Evolutionary conservation across 192 early-diverging fungal genomes (phyloP).

Genomic region (Backusella luteola): DNA sequence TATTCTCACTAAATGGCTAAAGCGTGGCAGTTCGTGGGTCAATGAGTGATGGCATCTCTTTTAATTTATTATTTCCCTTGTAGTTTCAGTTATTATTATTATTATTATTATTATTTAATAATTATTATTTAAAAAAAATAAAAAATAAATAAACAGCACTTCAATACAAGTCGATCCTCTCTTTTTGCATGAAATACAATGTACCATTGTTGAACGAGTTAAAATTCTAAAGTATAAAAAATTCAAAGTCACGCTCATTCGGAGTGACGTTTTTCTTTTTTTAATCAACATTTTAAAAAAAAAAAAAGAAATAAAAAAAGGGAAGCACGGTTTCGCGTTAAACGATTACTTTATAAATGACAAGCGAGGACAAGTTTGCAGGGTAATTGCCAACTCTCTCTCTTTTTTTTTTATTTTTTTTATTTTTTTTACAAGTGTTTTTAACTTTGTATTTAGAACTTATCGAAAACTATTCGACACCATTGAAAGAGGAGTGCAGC

Average conservation of each 20-base stretch:
- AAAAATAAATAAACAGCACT: no score
- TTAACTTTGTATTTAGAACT: conserved; percentile 8
- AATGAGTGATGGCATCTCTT: conserved; percentile 12
- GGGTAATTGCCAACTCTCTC: not conserved
- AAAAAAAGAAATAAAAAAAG: not conserved
- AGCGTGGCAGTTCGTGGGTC: conserved; percentile 26
- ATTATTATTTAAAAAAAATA: not conserved
- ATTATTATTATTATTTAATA: not conserved
- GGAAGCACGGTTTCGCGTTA: not conserved
- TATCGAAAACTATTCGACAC: conserved; percentile 25
- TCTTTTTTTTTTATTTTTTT: no score
- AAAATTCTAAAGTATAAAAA: not conserved
- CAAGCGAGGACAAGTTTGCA: not conserved
- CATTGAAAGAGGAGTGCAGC: conserved; percentile 24
- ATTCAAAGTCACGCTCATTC: not conserved
- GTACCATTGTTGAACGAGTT: no score
- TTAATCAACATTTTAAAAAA: not conserved
- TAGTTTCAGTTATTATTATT: not conserved
- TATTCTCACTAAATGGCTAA: conserved; percentile 27
- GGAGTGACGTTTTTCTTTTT: not conserved
- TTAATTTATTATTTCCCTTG: not conserved
- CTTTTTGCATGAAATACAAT: no score
- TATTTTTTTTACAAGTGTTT: not conserved
- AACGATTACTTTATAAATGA: not conserved
- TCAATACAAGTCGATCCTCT: no score